These are phyloP conservation scores for Rhodotorula babjevae DNA, from an alignment of 768 basidiomycete genomes.

Conservation along the genomic window DNA sequence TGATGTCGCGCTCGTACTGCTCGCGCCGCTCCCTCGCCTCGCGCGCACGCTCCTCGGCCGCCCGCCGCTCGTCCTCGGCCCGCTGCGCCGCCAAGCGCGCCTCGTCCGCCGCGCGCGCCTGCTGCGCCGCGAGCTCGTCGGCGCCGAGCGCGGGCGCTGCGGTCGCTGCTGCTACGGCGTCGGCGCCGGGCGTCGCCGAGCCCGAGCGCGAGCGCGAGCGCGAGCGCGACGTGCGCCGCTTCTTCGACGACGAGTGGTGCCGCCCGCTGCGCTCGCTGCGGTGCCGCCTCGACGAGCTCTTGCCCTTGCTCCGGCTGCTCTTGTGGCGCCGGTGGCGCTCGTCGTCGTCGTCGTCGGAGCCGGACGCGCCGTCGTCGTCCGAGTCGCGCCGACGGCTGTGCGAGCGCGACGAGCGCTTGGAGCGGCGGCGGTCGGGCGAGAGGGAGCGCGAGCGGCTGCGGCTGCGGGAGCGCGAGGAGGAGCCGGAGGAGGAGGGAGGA, in stretches of 20 bases:
- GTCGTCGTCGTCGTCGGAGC: neutral
- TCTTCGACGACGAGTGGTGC: neutral
- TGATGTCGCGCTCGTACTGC: conserved; percentile 21
- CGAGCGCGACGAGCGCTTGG: conserved; percentile 21
- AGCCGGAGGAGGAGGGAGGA: conserved; percentile 18
- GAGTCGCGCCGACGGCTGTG: neutral
- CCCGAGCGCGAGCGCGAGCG: conserved; percentile 36
- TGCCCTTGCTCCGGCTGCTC: neutral
- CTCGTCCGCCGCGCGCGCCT: conserved; percentile 60
- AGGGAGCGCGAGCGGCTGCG: conserved; percentile 10
- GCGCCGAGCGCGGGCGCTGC: conserved; percentile 18
- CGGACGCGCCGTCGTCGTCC: neutral
- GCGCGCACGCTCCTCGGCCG: conserved; percentile 64
- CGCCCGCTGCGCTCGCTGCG: conserved; percentile 13
- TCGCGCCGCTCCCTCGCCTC: conserved; percentile 52
- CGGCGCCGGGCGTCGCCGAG: conserved; percentile 33
- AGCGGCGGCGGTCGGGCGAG: conserved; percentile 25
- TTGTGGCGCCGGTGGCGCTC: neutral
- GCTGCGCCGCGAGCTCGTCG: conserved; percentile 28
- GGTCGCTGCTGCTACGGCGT: neutral
- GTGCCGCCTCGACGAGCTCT: conserved; percentile 19
- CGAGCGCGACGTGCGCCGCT: conserved; percentile 12
- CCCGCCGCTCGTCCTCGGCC: conserved; percentile 58
- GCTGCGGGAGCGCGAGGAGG: conserved; percentile 4
- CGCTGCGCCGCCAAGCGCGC: neutral